Conservation (phyloP, 495 filamentous ascomycete species). For the Aspergillus heteromorphus region DNA sequence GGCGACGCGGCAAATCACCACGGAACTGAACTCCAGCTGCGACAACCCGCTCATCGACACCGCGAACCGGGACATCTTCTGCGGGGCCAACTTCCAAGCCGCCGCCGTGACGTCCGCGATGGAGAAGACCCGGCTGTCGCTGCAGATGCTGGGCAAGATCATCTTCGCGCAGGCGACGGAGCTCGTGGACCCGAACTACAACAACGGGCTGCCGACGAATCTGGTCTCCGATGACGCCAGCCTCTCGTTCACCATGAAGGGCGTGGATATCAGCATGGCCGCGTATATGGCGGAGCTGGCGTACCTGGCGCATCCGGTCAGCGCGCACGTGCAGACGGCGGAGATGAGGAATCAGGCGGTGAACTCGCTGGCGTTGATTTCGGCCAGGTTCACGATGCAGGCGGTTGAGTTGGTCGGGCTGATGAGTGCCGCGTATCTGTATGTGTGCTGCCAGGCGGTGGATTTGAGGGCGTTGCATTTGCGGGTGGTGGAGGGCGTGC, state of each 20-base stretch:
- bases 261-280: slow-evolving; percentile 59
- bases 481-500: slow-evolving; percentile 14
- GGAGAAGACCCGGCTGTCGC: slow-evolving; percentile 51
- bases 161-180: slow-evolving; percentile 56
- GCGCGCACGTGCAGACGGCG: slow-evolving; percentile 45
- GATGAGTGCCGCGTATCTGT: slow-evolving; percentile 50
- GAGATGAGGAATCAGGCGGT: slow-evolving; percentile 55
- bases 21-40: slow-evolving; percentile 58
- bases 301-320: slow-evolving; percentile 42
- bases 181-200: slow-evolving; percentile 51
- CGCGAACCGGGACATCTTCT: slow-evolving; percentile 29
- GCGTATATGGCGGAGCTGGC: slow-evolving; percentile 54
- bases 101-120: slow-evolving; percentile 56
- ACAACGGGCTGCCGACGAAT: slow-evolving; percentile 55
- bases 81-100: slow-evolving; percentile 64
- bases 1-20: slow-evolving; percentile 48
- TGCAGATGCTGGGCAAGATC: slow-evolving; percentile 56
- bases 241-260: slow-evolving; percentile 52
- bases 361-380: slow-evolving; percentile 53
- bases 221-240: slow-evolving; percentile 51
- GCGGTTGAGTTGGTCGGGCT: slow-evolving; percentile 51
- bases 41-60: slow-evolving; percentile 60
- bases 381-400: slow-evolving; percentile 48
- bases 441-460: slow-evolving; percentile 43
- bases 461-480: slow-evolving; percentile 36